A percentile compares a stretch with the other conserved stretches of the same genome.
phyloP scores from a whole-genome alignment of 345 rosid genomes.

The Passiflora organensis region DNA sequence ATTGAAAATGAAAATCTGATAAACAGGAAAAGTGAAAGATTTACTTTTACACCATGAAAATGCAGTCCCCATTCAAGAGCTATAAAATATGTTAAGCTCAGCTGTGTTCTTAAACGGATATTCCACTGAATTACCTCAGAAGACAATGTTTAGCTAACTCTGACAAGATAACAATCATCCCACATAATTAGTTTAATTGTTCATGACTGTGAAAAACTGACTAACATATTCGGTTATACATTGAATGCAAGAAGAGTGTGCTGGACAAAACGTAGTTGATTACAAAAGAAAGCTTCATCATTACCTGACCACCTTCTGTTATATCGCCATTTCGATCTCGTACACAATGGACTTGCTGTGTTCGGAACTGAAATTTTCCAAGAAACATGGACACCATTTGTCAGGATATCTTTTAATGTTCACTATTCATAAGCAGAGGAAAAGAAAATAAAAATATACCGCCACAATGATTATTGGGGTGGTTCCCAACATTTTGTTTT shows the following conservation, averaged over 20 bases:
- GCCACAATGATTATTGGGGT: constrained; percentile 67
- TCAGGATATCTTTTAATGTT: not conserved
- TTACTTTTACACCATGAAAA: too few species aligned
- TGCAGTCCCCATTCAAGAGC: too few species aligned
- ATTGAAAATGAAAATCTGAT: too few species aligned
- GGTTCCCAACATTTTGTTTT: constrained; percentile 91
- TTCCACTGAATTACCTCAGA: too few species aligned
- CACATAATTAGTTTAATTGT: too few species aligned
- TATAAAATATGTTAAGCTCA: too few species aligned
- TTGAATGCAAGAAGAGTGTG: not conserved
- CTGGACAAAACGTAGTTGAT: not conserved
- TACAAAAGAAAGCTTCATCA: not conserved
- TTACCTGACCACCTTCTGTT: constrained; percentile 87
- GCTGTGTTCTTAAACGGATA: too few species aligned
- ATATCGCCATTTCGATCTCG: constrained; percentile 65
- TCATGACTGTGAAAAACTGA: too few species aligned
- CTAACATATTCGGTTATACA: too few species aligned
- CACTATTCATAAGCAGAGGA: not conserved
- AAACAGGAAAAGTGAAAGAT: too few species aligned
- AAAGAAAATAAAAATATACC: constrained; percentile 33
- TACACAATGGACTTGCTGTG: constrained; percentile 80
- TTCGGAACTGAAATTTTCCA: constrained; percentile 58
- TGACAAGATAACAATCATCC: too few species aligned
- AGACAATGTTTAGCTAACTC: too few species aligned
- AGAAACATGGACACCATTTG: not conserved